These are phyloP conservation scores for Lentinula edodes DNA, from an alignment of 768 basidiomycete genomes.

Conservation along the genomic window DNA sequence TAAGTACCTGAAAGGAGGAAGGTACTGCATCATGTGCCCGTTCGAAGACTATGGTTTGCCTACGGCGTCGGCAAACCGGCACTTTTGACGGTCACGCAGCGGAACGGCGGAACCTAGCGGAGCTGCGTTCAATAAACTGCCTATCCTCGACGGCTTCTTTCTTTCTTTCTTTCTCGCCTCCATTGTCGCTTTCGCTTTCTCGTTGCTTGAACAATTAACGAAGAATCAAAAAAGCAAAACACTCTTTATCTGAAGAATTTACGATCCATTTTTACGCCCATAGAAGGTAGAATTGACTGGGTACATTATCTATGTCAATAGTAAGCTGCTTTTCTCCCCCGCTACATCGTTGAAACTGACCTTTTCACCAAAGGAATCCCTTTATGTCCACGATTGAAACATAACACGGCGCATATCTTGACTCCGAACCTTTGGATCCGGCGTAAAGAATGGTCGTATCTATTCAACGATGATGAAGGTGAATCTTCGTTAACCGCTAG, in stretches of 20 bases:
- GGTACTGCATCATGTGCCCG: no score
- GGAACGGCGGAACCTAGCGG: neutral
- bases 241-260: neutral
- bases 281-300: neutral
- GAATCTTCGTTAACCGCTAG: no score
- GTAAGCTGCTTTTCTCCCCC: neutral
- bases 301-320: neutral
- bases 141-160: no score
- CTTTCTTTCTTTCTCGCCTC: neutral
- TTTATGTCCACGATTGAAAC: neutral
- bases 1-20: slow-evolving; percentile 41
- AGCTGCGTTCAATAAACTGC: neutral
- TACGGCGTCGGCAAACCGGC: no score
- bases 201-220: neutral
- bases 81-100: neutral
- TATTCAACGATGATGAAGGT: no score
- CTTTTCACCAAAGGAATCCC: neutral
- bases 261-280: neutral
- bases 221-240: neutral
- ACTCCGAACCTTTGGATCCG: neutral
- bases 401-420: slow-evolving; percentile 1
- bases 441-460: no score
- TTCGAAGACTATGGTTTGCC: no score
- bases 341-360: neutral
- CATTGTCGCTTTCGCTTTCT: neutral